phyloP scores from a whole-genome alignment of 148 eudicot species.

The Pouteria glomerata region DNA sequence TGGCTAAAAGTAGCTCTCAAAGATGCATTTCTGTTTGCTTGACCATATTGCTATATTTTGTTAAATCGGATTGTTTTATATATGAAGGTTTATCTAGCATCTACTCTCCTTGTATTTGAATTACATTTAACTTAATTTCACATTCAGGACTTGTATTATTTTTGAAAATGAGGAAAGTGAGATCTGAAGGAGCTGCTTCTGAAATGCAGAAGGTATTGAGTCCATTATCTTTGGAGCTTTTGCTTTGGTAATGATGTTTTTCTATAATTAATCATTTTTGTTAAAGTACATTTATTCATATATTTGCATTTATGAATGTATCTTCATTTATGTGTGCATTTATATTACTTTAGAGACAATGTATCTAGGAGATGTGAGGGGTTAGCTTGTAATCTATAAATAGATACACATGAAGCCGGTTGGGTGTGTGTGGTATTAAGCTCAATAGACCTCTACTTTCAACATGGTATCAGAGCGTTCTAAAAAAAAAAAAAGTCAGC shows the following conservation, averaged over 20 bases:
- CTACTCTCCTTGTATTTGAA: neutral
- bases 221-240: neutral
- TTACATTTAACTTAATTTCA: conserved; percentile 8
- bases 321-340: too few relatives aligned
- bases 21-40: neutral
- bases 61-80: neutral
- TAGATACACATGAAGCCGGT: too few relatives aligned
- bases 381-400: too few relatives aligned
- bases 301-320: too few relatives aligned
- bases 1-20: neutral
- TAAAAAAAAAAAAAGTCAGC: too few relatives aligned
- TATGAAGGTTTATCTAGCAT: neutral
- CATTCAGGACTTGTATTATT: conserved; percentile 63
- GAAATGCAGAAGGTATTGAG: conserved; percentile 86
- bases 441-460: too few relatives aligned
- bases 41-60: too few relatives aligned
- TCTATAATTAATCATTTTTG: neutral
- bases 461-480: too few relatives aligned
- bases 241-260: neutral
- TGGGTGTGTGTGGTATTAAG: too few relatives aligned
- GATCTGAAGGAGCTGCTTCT: conserved; percentile 82
- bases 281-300: too few relatives aligned
- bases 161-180: conserved; percentile 85
- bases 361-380: too few relatives aligned
- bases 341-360: too few relatives aligned